Conservation (phyloP, 257 asterid species). For the Orobanche coerulescens region DNA sequence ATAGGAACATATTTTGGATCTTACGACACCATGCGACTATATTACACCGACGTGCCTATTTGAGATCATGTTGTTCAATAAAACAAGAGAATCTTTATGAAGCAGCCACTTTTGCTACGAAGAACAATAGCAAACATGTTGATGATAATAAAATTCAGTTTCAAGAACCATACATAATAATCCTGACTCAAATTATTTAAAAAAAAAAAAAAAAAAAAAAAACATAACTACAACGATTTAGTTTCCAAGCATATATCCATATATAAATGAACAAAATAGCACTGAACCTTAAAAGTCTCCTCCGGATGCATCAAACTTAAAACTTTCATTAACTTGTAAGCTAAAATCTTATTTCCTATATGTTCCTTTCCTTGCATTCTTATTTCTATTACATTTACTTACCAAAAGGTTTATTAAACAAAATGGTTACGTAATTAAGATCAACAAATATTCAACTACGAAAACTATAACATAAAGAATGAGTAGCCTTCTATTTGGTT, state of each 20-base stretch:
- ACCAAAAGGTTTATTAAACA: neutral
- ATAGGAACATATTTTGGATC: neutral
- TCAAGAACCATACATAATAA: neutral
- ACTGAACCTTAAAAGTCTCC: neutral
- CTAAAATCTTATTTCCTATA: conserved; percentile 4
- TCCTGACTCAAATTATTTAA: conserved; percentile 1
- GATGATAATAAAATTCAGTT: neutral
- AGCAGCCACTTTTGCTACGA: neutral
- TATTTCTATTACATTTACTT: neutral
- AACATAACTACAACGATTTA: neutral
- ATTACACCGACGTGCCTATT: neutral
- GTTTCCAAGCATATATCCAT: neutral
- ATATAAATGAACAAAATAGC: neutral
- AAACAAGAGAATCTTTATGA: neutral
- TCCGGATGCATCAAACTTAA: neutral
- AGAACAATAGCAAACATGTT: neutral
- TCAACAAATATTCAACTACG: neutral
- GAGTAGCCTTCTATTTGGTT: neutral
- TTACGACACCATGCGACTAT: neutral
- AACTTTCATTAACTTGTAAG: neutral
- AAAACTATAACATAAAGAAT: neutral
- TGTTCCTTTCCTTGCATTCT: neutral
- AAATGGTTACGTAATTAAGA: neutral
- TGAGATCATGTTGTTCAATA: neutral
- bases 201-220: too few relatives aligned